Conservation (phyloP, 106 monocot species). For the Chionographis japonica region DNA sequence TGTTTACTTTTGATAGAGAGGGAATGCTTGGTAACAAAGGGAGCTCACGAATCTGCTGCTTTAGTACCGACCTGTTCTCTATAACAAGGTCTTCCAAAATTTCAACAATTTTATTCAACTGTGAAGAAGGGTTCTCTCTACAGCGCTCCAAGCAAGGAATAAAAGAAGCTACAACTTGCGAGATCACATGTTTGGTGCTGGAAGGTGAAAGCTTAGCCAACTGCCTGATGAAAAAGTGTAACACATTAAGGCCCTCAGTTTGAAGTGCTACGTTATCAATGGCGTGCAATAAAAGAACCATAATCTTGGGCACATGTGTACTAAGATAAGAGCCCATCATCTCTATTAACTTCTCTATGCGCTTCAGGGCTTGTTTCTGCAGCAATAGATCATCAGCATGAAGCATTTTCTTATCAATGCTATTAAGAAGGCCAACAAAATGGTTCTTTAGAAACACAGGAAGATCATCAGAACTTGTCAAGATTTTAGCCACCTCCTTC, state of each 20-base stretch:
- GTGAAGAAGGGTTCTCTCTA: slow-evolving; percentile 38
- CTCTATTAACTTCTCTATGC: slow-evolving; percentile 81
- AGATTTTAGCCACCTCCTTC: slow-evolving; percentile 65
- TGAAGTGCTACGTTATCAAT: slow-evolving; percentile 88
- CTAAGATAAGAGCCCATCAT: slow-evolving; percentile 94
- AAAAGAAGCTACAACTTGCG: slow-evolving; percentile 93
- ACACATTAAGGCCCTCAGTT: slow-evolving; percentile 56
- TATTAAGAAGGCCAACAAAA: slow-evolving; percentile 96
- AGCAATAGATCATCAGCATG: slow-evolving; percentile 57
- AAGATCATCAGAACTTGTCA: slow-evolving; percentile 79
- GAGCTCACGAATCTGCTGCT: slow-evolving; percentile 82
- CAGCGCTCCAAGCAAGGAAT: slow-evolving; percentile 78
- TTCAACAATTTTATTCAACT: slow-evolving; percentile 67
- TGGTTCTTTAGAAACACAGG: slow-evolving; percentile 84
- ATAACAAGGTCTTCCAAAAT: slow-evolving; percentile 75
- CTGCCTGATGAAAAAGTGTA: slow-evolving; percentile 84
- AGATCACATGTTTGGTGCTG: slow-evolving; percentile 82
- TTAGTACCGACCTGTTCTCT: slow-evolving; percentile 48
- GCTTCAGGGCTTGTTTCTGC: slow-evolving; percentile 75
- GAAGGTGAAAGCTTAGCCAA: slow-evolving; percentile 72
- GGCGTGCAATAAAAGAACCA: slow-evolving; percentile 87
- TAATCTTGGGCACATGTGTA: slow-evolving; percentile 90
- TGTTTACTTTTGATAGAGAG: slow-evolving; percentile 69
- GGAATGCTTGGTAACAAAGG: slow-evolving; percentile 84
- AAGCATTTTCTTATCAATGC: slow-evolving; percentile 96